Percentiles rank a stretch among this genome's conserved stretches.
Conservation (phyloP, 768 basidiomycete genomes). For the Lentinula sp. region DNA sequence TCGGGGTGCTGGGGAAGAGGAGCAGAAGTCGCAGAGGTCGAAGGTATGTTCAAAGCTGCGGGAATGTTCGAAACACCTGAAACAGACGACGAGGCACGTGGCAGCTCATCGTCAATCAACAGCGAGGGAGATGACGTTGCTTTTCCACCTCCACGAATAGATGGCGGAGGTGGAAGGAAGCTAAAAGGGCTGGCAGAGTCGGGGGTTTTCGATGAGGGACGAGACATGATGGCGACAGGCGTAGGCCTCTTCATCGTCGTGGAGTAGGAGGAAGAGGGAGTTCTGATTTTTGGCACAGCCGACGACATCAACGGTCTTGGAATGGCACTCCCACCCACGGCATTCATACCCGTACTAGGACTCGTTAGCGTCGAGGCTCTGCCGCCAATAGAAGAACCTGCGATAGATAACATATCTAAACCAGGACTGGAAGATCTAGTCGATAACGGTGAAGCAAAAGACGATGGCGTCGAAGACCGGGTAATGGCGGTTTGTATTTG, state of each 20-base stretch:
- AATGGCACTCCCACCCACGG: not conserved
- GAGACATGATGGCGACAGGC: conserved; percentile 13
- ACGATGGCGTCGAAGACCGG: not conserved
- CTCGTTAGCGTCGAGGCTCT: not conserved
- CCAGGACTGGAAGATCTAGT: not conserved
- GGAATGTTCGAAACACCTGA: conserved; percentile 12
- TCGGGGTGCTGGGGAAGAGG: conserved; percentile 23
- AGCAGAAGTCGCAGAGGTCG: conserved; percentile 13
- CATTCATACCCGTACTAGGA: not conserved
- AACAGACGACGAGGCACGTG: conserved; percentile 14
- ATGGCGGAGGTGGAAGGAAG: conserved; percentile 14
- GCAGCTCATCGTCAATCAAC: not conserved
- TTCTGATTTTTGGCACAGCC: not conserved
- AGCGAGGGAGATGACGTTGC: conserved; percentile 11
- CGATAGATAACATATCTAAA: not conserved
- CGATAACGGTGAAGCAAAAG: not conserved
- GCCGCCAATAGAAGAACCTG: not conserved
- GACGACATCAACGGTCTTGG: not conserved
- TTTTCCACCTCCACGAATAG: conserved; percentile 9
- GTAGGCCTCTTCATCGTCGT: conserved; percentile 9
- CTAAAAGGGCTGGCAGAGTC: conserved; percentile 8
- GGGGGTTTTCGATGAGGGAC: conserved; percentile 7
- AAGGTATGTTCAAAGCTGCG: not conserved
- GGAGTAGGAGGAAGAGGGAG: not conserved
- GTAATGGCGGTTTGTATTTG: not conserved